Base-by-base conservation (phyloP, 2,329 filamentous ascomycete species). In the Penicillium sp. region DNA sequence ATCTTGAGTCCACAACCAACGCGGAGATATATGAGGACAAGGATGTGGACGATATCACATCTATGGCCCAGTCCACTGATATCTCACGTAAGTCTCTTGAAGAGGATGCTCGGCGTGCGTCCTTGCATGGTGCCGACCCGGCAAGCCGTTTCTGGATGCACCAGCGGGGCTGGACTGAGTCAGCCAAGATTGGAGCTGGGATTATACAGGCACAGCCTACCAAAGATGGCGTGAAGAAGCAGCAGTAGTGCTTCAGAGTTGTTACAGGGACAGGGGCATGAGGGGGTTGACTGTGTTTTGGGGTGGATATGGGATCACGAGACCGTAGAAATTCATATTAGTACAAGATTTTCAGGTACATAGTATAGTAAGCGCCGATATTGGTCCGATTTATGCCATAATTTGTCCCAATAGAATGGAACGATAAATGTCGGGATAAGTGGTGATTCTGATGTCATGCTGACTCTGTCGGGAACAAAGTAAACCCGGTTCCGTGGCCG, bases 1-100 rank as follows among this genome's bases (percentile, higher is more conserved):
- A 91, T 52, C 81, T 97, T 2, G 84, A 91, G 32, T 67, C 70
- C 2, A 70, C 63, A 2, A 44, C 66, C 4, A 58, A 55, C 6
- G 55, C 58, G 1, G 61, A 65, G 29, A 61, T 31, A 13, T 64
- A 65, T 6, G 65, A 65, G 16, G 62, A 66, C n/a, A 55, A 60
- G 3, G 61, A 61, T 2, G 52, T 59, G 6, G 51, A 54, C 4
- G 45, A 55, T 9, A 35, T 46, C 6, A 40, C 52, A 0, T 49
- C 54, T 5, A 38, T 53, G 3, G 50, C 54, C 29, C 52, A 60
- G n/a, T 23, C 63, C 1, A 58, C 64, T 18, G 63, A 68, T 37
- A 72, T 76, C 31, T 73, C 73, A 2, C 67, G 70, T 12, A 58
- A 64, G 27, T 66, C 68, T 18, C 66, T 78, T 10, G 76, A 79